Conservation (phyloP, 768 basidiomycete species). For the Xerocomus spinulosus region DNA sequence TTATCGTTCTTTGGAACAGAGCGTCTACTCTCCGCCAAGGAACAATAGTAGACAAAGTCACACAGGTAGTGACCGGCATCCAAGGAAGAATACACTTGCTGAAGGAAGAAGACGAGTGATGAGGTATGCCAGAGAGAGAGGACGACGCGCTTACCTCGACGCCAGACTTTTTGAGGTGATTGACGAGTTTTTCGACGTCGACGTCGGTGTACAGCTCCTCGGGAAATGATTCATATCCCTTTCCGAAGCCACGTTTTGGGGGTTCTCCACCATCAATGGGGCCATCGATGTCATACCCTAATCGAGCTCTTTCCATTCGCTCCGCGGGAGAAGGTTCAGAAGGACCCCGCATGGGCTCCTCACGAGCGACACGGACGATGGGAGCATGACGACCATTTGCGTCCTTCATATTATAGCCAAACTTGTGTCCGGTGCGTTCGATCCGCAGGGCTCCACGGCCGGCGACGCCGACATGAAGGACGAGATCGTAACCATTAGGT, state of each 20-base stretch:
- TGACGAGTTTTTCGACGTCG: constrained; percentile 34
- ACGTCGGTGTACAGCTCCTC: constrained; percentile 36
- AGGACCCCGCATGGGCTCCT: constrained; percentile 18
- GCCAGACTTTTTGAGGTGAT: constrained; percentile 31
- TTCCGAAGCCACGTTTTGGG: constrained; percentile 34
- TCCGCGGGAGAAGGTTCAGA: constrained; percentile 23
- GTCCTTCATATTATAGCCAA: constrained; percentile 67
- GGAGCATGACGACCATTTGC: constrained; percentile 55
- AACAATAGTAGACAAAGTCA: constrained; percentile 76
- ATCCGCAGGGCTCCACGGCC: constrained; percentile 58
- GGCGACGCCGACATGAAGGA: constrained; percentile 68
- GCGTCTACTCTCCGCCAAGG: constrained; percentile 63
- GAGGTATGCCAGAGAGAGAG: background rate
- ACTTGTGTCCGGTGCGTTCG: constrained; percentile 63
- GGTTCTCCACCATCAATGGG: constrained; percentile 27
- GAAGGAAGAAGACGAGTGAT: constrained; percentile 1
- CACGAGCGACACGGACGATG: constrained; percentile 27
- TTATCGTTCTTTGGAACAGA: constrained; percentile 28
- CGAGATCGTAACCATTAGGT: constrained; percentile 56
- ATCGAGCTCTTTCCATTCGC: constrained; percentile 26
- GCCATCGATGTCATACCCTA: constrained; percentile 27
- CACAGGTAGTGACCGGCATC: constrained; percentile 75
- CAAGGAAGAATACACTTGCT: constrained; percentile 70
- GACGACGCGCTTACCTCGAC: constrained; percentile 26
- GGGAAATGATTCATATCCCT: constrained; percentile 33